Percentiles rank a stretch among this genome's conserved stretches.
Conservation (phyloP, 2,329 filamentous ascomycete species). For the Chaetomiaceae sp. region DNA sequence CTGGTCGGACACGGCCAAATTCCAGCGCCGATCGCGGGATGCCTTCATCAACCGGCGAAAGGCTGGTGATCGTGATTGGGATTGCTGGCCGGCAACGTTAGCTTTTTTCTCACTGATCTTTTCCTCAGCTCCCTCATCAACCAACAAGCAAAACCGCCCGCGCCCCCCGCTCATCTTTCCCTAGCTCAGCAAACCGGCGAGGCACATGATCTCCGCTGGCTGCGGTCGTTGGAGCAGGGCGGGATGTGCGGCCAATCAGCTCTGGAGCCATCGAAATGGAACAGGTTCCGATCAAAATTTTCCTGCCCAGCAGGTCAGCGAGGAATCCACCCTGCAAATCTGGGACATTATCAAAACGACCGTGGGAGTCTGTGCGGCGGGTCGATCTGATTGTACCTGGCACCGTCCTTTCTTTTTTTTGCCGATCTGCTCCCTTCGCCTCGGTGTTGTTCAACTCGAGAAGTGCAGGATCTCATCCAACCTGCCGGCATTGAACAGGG, state of each 20-base stretch:
- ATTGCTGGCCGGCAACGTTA: too few relatives aligned
- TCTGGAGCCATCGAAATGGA: neutral
- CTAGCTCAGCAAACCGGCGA: neutral
- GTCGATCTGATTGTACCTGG: neutral
- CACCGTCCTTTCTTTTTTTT: neutral
- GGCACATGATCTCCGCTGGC: constrained; percentile 21
- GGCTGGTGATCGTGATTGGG: too few relatives aligned
- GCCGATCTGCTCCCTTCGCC: neutral
- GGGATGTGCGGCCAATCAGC: constrained; percentile 10
- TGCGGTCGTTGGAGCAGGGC: constrained; percentile 12
- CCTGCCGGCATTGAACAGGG: constrained; percentile 5
- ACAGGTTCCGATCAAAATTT: neutral
- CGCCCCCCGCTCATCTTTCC: too few relatives aligned
- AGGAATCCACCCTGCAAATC: neutral
- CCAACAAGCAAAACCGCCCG: too few relatives aligned
- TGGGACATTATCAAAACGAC: neutral
- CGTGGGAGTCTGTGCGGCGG: neutral
- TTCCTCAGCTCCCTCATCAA: too few relatives aligned
- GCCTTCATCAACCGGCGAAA: too few relatives aligned
- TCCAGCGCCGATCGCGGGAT: too few relatives aligned
- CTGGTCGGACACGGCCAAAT: too few relatives aligned
- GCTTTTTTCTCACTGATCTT: too few relatives aligned
- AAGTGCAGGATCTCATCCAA: constrained; percentile 4
- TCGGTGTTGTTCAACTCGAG: neutral
- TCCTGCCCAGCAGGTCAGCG: too few relatives aligned